These are phyloP conservation scores for Monosiga brevicollis DNA, from an alignment of 78 protist genomes.

Conservation along the genomic window DNA sequence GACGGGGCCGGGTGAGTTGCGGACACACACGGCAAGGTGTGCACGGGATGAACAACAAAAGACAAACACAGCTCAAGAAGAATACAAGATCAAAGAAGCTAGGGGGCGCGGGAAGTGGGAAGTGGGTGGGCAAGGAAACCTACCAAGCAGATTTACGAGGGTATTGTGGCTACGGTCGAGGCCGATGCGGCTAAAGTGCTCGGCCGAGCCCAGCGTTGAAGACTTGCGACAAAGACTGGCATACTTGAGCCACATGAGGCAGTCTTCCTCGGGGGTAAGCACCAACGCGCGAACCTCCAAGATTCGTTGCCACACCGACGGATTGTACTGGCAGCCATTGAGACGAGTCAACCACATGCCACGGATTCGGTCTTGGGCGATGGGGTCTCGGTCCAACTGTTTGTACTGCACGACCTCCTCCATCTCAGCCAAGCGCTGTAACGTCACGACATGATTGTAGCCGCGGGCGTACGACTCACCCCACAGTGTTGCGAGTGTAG, in stretches of 20 bases:
- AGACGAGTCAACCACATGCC: constrained; percentile 72
- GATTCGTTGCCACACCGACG: constrained; percentile 84
- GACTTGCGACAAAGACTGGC: constrained; percentile 72
- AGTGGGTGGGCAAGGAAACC: neutral
- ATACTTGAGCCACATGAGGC: constrained; percentile 70
- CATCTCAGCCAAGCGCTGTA: constrained; percentile 69
- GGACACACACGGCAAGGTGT: neutral
- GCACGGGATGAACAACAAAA: neutral
- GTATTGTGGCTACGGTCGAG: constrained; percentile 56
- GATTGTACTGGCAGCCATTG: constrained; percentile 61
- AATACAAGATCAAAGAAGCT: no score
- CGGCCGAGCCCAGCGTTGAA: no score
- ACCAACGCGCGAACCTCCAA: constrained; percentile 73
- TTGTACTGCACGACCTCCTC: constrained; percentile 68
- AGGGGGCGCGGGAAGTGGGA: no score
- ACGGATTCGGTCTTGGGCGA: constrained; percentile 35
- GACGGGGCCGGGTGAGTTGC: neutral
- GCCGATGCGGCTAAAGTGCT: no score
- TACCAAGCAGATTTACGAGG: constrained; percentile 11
- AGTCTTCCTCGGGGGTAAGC: constrained; percentile 61
- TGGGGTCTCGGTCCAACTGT: neutral
- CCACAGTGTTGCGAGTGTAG: constrained; percentile 80
- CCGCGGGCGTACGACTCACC: constrained; percentile 72
- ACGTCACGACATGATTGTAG: constrained; percentile 49
- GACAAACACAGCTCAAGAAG: no score